Evolutionary conservation across 164 flowering plant genomes (phyloP).

Genomic region (Kalanchoe fedtschenkoi): DNA sequence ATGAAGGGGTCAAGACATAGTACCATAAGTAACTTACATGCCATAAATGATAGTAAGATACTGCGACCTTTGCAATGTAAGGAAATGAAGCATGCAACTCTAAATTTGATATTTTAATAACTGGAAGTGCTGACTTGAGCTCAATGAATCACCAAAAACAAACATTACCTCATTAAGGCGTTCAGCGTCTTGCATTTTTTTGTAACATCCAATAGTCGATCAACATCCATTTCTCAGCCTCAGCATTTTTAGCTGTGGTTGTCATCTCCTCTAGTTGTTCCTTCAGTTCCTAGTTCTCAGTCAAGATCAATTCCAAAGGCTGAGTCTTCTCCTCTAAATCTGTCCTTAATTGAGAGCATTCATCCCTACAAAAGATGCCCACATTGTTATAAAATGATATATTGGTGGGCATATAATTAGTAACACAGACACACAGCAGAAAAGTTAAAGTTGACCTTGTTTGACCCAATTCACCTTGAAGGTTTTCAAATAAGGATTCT

Average conservation of each 20-base stretch:
- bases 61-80: no score
- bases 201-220: constrained; percentile 89
- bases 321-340: constrained; percentile 58
- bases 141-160: no score
- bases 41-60: no score
- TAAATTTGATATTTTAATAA: neutral
- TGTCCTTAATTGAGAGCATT: constrained; percentile 39
- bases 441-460: constrained; percentile 34
- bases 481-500: constrained; percentile 32
- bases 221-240: constrained; percentile 75
- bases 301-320: constrained; percentile 53
- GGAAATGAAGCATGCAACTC: no score
- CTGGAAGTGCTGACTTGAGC: neutral
- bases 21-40: no score
- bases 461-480: constrained; percentile 45
- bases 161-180: constrained; percentile 92
- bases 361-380: constrained; percentile 51
- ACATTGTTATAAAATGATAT: constrained; percentile 6
- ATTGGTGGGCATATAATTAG: neutral
- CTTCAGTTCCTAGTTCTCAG: constrained; percentile 54
- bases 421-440: neutral
- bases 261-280: constrained; percentile 49
- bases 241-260: constrained; percentile 55
- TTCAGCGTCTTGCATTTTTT: constrained; percentile 96
- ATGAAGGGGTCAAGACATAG: no score